Base-by-base conservation (phyloP, 768 basidiomycete genomes). In the Rickenella mellea region DNA sequence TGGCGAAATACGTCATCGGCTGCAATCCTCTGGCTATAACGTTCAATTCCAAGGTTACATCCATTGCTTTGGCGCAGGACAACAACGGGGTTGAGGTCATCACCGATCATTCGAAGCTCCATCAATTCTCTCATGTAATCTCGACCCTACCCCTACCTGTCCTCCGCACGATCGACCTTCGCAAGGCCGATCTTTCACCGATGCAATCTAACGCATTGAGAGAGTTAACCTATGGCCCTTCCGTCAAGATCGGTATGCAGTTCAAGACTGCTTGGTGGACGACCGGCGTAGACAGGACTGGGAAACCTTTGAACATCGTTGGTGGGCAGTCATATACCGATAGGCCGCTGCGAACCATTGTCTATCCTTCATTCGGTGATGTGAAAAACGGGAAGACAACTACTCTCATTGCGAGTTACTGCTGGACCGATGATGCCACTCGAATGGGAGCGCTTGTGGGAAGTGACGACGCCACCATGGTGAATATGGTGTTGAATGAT, bases 311-410 rank as follows among this genome's bases (percentile, higher is more conserved):
- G 28, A 50, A 54, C 32, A 64, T 67, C 21, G 40, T 61, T 6
- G 70, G 71, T 4, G 70, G 70, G 0, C 62, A 63, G 47, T 59
- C 67, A 3, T 58, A 48, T 48, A 73, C 68, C 1, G 70, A 71
- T 48, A 50, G 59, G 14, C 65, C 63, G 5, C 50, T 67, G n/a
- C 60, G 67, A 24, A 63, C 59, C 0, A 53, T 68, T 38, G 64
- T 72, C 3, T 72, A 70, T 46, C 71, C 70, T 0, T 71, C 69
- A 2, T 65, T 64, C 20, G 66, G 65, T 0, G 47, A 50, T 19
- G 42, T 48, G n/a, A 36, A 47, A 10, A 17, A 19, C 19, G 47
- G 46, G 0, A 56, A 52, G 6, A 50, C 57, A 15, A 57, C 53
- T 0, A 55, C 57, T 0, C 52, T 71, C 6, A 66, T 71, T 8